A percentile compares a stretch with the other conserved stretches of the same genome.
These are phyloP conservation scores for Tuber calosporum DNA, from an alignment of 495 filamentous ascomycete species.

Conservation along the genomic window DNA sequence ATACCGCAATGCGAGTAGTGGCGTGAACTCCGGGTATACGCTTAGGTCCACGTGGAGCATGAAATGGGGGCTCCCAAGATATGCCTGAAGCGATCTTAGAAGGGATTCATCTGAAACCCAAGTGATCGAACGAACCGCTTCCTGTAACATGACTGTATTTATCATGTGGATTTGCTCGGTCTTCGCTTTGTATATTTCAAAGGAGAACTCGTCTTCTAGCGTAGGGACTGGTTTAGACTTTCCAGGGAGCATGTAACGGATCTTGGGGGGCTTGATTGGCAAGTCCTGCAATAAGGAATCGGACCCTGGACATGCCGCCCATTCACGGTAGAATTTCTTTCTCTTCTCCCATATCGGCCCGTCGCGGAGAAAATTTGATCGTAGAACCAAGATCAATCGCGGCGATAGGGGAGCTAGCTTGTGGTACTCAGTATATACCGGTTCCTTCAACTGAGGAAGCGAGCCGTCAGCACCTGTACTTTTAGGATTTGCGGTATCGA, in stretches of 20 bases:
- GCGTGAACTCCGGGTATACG: neutral
- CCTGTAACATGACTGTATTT: constrained; percentile 14
- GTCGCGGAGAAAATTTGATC: constrained; percentile 39
- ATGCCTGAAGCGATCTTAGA: constrained; percentile 5
- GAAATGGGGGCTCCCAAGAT: constrained; percentile 8
- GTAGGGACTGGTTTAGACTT: neutral
- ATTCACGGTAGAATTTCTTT: constrained; percentile 8
- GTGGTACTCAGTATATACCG: constrained; percentile 44
- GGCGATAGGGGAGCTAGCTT: constrained; percentile 50
- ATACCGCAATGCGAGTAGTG: neutral
- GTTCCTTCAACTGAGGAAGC: neutral
- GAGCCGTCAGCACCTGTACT: constrained; percentile 10
- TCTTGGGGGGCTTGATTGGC: constrained; percentile 4
- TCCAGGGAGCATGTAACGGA: neutral
- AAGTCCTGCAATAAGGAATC: constrained; percentile 23
- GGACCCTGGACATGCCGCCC: constrained; percentile 12
- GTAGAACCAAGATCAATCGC: constrained; percentile 48
- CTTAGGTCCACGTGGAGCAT: neutral
- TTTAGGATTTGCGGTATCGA: constrained; percentile 12
- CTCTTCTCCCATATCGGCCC: constrained; percentile 13
- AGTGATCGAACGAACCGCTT: constrained; percentile 11
- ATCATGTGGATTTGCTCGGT: neutral
- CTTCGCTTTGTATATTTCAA: constrained; percentile 10
- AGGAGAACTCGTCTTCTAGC: constrained; percentile 16
- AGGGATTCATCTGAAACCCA: constrained; percentile 15